A percentile compares a stretch with the other conserved stretches of the same genome.
phyloP scores from a whole-genome alignment of 306 rosid genomes.

The Cicer pinnatifidum region DNA sequence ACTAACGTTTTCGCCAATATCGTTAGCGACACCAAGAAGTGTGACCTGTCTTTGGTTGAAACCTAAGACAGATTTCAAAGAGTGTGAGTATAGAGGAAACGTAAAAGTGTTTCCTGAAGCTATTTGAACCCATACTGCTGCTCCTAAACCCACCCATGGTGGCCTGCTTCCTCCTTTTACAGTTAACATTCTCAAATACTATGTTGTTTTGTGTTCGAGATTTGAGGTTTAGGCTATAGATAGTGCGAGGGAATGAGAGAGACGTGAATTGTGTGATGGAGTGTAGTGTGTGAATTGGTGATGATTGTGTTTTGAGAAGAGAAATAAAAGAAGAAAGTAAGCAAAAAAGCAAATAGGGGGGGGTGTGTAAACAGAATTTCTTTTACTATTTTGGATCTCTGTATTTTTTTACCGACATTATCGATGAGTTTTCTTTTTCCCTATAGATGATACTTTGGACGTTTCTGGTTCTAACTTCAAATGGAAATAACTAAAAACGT shows the following conservation, averaged over 20 bases:
- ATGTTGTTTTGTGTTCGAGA: too few species aligned
- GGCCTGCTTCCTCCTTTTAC: constrained; percentile 72
- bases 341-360: too few species aligned
- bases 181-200: constrained; percentile 38
- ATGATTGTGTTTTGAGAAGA: too few species aligned
- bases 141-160: constrained; percentile 85
- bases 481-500: too few species aligned
- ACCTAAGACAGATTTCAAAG: constrained; percentile 70
- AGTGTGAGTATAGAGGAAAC: constrained; percentile 74
- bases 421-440: too few species aligned
- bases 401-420: too few species aligned
- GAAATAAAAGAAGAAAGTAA: too few species aligned
- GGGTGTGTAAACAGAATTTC: too few species aligned
- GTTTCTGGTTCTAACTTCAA: too few species aligned
- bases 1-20: constrained; percentile 79
- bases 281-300: too few species aligned
- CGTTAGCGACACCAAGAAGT: constrained; percentile 76
- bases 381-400: too few species aligned
- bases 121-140: constrained; percentile 72
- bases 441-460: too few species aligned
- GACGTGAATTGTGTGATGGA: neutral
- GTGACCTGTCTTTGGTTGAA: constrained; percentile 74
- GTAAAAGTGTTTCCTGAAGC: constrained; percentile 67
- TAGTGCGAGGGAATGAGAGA: neutral
- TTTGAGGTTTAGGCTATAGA: neutral